Evolutionary conservation across 176 grass and related monocot species (phyloP).

Genomic region (Zizania latifolia): DNA sequence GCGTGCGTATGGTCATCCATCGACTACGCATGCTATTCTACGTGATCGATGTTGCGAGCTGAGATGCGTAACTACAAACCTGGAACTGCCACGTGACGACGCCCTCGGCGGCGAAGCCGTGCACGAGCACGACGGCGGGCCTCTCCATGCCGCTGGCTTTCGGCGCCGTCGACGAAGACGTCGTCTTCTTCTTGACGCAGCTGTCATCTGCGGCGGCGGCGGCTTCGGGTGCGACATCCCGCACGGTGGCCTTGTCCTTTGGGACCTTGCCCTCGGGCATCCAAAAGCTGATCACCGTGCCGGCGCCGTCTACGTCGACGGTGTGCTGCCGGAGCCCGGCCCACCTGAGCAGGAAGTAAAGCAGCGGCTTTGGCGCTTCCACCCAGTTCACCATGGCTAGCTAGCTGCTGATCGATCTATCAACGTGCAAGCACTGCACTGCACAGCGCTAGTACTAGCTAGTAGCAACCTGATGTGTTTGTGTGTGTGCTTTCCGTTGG

Average conservation of each 20-base stretch:
- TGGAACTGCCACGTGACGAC: constrained; percentile 95
- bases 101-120: constrained; percentile 83
- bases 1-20: not conserved
- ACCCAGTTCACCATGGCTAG: constrained; percentile 69
- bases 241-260: constrained; percentile 31
- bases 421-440: not conserved
- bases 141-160: constrained; percentile 5
- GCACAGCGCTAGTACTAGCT: not conserved
- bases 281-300: constrained; percentile 77
- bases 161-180: not conserved
- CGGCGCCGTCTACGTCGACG: constrained; percentile 75
- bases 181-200: not conserved
- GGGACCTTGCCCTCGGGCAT: constrained; percentile 63
- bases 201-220: not conserved
- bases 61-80: not conserved
- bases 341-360: constrained; percentile 55
- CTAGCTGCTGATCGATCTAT: not conserved
- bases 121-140: constrained; percentile 77
- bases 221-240: constrained; percentile 28
- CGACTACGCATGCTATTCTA: not conserved
- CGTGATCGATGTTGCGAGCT: not conserved
- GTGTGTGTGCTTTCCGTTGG: too few relatives aligned
- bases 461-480: not conserved
- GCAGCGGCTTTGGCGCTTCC: constrained; percentile 66
- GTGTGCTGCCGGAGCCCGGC: constrained; percentile 63